A percentile compares a stretch with the other conserved stretches of the same genome.
phyloP scores from a whole-genome alignment of 805 yeast genomes.

The Cyberlindnera lachancei region DNA sequence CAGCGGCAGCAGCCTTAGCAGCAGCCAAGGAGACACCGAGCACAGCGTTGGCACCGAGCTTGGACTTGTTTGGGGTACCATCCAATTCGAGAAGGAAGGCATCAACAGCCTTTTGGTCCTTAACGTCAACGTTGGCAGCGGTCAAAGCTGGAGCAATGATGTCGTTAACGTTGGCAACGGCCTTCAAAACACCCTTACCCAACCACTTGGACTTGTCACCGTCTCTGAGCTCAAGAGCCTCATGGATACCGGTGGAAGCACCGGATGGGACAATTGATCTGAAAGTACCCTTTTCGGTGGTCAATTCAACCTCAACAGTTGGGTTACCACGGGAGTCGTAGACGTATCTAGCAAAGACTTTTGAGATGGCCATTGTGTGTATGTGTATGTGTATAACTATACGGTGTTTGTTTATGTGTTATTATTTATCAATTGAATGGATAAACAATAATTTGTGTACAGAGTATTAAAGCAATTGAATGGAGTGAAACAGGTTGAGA shows the following conservation, averaged over 20 bases:
- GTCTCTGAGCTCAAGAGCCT: constrained; percentile 97
- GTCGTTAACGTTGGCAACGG: constrained; percentile 92
- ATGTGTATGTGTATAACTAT: constrained; percentile 2
- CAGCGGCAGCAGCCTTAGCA: constrained; percentile 98
- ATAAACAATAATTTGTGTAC: no score
- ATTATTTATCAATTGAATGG: no score
- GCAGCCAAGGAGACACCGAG: constrained; percentile 96
- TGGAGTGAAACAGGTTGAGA: no score
- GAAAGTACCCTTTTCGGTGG: constrained; percentile 90
- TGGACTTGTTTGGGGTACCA: constrained; percentile 96
- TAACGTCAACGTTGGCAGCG: constrained; percentile 73
- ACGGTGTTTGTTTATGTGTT: constrained; percentile 13
- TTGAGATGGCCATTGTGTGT: constrained; percentile 73
- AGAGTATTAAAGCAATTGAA: no score
- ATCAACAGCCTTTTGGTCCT: constrained; percentile 82
- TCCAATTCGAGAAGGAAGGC: constrained; percentile 80
- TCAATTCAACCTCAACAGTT: constrained; percentile 96
- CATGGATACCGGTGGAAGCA: constrained; percentile 98
- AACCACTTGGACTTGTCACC: constrained; percentile 96
- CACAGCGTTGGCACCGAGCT: constrained; percentile 97
- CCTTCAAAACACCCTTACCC: constrained; percentile 98
- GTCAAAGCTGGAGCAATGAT: constrained; percentile 91
- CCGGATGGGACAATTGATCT: constrained; percentile 99
- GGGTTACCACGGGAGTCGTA: constrained; percentile 99
- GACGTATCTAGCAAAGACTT: constrained; percentile 91